Evolutionary conservation across 2,329 filamentous ascomycete species (phyloP).

Genomic region (Fusarium metavorans): DNA sequence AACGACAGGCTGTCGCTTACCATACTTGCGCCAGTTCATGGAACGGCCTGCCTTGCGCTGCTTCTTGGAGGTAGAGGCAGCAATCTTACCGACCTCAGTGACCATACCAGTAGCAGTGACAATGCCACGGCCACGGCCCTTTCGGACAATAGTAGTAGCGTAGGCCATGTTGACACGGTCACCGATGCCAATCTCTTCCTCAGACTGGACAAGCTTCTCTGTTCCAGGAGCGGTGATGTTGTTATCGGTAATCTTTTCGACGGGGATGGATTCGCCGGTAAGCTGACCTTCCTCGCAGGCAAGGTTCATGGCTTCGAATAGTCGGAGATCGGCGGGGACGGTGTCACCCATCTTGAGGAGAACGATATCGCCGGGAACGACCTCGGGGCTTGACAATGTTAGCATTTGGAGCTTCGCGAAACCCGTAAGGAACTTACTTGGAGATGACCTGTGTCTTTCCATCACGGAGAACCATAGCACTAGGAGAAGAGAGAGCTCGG

Average conservation of each 20-base stretch:
- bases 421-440: conserved; percentile 58
- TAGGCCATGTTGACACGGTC: conserved; percentile 82
- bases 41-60: conserved; percentile 66
- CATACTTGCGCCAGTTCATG: conserved; percentile 66
- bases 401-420: neutral
- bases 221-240: conserved; percentile 57
- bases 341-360: conserved; percentile 78
- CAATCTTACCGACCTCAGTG: conserved; percentile 79
- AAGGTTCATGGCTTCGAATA: conserved; percentile 81
- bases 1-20: conserved; percentile 62
- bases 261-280: conserved; percentile 80
- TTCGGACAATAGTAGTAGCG: conserved; percentile 78
- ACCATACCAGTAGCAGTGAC: conserved; percentile 79
- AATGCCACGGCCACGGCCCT: conserved; percentile 78
- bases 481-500: conserved; percentile 71
- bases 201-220: conserved; percentile 58
- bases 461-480: conserved; percentile 71
- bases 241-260: conserved; percentile 72
- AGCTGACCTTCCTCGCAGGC: conserved; percentile 83
- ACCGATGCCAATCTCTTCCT: conserved; percentile 71
- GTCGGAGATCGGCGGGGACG: conserved; percentile 77
- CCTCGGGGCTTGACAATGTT: conserved; percentile 61
- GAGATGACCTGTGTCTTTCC: conserved; percentile 68
- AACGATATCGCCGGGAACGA: conserved; percentile 80
- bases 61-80: conserved; percentile 66